These are phyloP conservation scores for Paraconiothyrium sp. DNA, from an alignment of 2,329 filamentous ascomycete species.

Conservation along the genomic window DNA sequence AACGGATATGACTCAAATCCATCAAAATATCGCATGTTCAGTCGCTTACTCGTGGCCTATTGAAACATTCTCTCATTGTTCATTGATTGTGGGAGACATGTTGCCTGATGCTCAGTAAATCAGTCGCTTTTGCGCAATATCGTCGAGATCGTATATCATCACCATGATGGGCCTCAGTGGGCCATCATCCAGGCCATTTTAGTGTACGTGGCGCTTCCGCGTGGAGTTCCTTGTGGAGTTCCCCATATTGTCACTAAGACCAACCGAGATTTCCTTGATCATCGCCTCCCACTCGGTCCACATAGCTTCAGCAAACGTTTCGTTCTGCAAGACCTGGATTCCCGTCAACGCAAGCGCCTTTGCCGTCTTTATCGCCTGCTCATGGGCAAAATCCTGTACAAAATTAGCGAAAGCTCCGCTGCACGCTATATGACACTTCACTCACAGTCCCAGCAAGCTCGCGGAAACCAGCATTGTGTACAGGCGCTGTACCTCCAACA, in stretches of 20 bases:
- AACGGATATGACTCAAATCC: no score
- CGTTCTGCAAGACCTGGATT: conserved; percentile 19
- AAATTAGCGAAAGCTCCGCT: neutral
- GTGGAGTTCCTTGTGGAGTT: neutral
- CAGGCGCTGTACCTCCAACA: conserved; percentile 14
- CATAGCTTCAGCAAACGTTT: conserved; percentile 17
- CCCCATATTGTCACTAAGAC: neutral
- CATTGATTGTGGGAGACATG: no score
- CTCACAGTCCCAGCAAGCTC: conserved; percentile 17
- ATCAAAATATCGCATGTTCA: no score
- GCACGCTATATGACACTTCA: neutral
- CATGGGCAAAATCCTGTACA: conserved; percentile 16
- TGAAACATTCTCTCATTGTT: no score
- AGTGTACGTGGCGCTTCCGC: conserved; percentile 8
- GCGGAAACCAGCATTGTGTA: conserved; percentile 18
- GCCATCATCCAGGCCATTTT: neutral
- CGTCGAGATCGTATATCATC: no score
- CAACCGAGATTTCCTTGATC: conserved; percentile 16
- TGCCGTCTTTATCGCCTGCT: conserved; percentile 20
- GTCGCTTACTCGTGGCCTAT: no score
- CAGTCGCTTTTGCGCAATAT: no score
- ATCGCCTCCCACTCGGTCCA: conserved; percentile 20
- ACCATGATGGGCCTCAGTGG: no score
- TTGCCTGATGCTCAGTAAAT: no score
- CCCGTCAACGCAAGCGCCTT: conserved; percentile 22